Percentiles rank a stretch among this genome's conserved stretches.
Evolutionary conservation across 768 basidiomycete genomes (phyloP).

Genomic region (Russula foetens): DNA sequence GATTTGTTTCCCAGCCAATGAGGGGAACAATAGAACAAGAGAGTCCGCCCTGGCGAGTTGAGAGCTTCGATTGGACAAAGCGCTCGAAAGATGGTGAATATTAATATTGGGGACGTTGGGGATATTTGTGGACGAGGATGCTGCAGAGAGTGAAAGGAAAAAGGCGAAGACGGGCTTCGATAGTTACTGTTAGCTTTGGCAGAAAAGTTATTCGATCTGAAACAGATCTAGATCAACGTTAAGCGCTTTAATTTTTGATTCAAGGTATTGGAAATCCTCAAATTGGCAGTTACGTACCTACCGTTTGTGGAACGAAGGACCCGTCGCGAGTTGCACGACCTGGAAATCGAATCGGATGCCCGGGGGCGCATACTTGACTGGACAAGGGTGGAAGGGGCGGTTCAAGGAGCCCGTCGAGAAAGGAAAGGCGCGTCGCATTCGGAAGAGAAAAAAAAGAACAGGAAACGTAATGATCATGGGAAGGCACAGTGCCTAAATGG

Average conservation of each 20-base stretch:
- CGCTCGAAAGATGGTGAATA: background rate
- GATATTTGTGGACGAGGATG: no score
- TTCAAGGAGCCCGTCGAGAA: background rate
- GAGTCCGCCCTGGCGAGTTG: background rate
- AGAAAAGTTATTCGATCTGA: background rate
- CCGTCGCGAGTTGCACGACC: background rate
- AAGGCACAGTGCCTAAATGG: constrained; percentile 6
- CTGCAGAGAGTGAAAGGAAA: background rate
- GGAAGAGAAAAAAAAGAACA: constrained; percentile 5
- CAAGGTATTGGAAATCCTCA: constrained; percentile 2
- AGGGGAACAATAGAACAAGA: background rate
- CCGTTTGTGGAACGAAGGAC: background rate
- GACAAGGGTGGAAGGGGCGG: background rate
- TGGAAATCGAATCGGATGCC: background rate
- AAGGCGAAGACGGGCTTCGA: no score
- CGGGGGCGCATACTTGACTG: background rate
- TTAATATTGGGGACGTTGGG: background rate
- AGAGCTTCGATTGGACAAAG: background rate
- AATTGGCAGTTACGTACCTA: background rate
- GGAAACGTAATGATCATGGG: constrained; percentile 16
- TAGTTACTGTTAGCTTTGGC: no score
- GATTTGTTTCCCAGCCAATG: background rate
- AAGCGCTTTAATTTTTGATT: constrained; percentile 1
- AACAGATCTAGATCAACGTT: constrained; percentile 1
- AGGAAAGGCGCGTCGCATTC: constrained; percentile 10